Percentiles rank a stretch among this genome's conserved stretches.
These are phyloP conservation scores for Fusarium pseudonygamai DNA, from an alignment of 2,329 filamentous ascomycete species.

Conservation along the genomic window DNA sequence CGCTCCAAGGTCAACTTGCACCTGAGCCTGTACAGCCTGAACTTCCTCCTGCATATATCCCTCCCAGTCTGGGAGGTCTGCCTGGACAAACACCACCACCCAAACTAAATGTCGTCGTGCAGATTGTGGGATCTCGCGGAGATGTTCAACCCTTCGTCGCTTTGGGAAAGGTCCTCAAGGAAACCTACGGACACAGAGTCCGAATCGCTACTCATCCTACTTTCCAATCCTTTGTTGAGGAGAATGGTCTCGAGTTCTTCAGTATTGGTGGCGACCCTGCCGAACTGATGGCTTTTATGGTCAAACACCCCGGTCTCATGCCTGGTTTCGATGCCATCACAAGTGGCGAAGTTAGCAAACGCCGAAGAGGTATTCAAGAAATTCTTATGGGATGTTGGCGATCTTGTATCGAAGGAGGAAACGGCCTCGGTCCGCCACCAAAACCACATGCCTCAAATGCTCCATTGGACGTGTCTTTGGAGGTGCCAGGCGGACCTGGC, in stretches of 20 bases:
- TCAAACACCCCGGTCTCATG: slow-evolving; percentile 87
- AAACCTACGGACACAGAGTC: slow-evolving; percentile 75
- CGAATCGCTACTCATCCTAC: slow-evolving; percentile 77
- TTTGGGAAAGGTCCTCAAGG: slow-evolving; percentile 70
- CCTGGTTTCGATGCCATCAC: slow-evolving; percentile 80
- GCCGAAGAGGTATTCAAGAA: slow-evolving; percentile 78
- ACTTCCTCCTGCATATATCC: slow-evolving; percentile 75
- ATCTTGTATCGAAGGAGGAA: slow-evolving; percentile 82
- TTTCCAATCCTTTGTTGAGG: slow-evolving; percentile 74
- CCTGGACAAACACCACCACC: slow-evolving; percentile 67
- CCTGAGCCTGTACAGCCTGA: slow-evolving; percentile 55
- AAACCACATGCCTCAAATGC: slow-evolving; percentile 59
- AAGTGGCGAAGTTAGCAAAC: slow-evolving; percentile 79
- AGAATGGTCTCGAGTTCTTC: slow-evolving; percentile 79
- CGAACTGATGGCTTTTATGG: slow-evolving; percentile 89
- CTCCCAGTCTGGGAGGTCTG: slow-evolving; percentile 74
- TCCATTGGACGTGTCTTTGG: slow-evolving; percentile 51
- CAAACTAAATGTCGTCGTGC: slow-evolving; percentile 75
- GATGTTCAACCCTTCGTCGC: slow-evolving; percentile 82
- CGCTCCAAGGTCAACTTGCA: slow-evolving; percentile 66
- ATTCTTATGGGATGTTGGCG: slow-evolving; percentile 89
- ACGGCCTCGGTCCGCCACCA: slow-evolving; percentile 65
- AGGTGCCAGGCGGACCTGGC: slow-evolving; percentile 52
- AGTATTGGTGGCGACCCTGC: slow-evolving; percentile 79
- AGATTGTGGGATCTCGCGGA: slow-evolving; percentile 78